Conservation (phyloP, 2,329 filamentous ascomycete genomes). For the Verticillium dahliae region DNA sequence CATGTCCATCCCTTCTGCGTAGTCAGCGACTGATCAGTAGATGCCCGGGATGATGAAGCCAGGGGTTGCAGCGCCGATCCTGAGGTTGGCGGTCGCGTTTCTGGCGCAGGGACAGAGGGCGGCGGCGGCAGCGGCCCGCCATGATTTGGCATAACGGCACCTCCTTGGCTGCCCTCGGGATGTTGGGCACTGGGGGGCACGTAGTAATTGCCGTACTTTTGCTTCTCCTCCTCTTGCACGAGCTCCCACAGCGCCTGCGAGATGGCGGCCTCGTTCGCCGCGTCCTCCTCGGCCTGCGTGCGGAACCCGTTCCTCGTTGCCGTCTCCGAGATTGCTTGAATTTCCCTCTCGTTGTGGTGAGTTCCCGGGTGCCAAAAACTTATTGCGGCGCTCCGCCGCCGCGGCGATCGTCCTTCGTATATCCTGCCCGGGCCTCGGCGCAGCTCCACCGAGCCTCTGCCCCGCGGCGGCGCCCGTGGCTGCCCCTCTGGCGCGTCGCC, state of each 20-base stretch:
- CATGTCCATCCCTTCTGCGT: slow-evolving; percentile 41
- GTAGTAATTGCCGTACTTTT: slow-evolving; percentile 48
- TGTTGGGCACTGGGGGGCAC: slow-evolving; percentile 41
- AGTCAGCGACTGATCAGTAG: not conserved
- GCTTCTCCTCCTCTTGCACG: slow-evolving; percentile 68
- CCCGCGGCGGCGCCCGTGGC: slow-evolving; percentile 46
- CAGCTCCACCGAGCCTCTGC: slow-evolving; percentile 62
- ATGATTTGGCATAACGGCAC: slow-evolving; percentile 19
- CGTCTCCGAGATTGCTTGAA: slow-evolving; percentile 55
- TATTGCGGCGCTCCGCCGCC: slow-evolving; percentile 62
- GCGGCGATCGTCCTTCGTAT: slow-evolving; percentile 66
- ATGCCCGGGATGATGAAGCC: not conserved
- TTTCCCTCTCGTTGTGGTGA: slow-evolving; percentile 57
- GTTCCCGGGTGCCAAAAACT: too few relatives aligned
- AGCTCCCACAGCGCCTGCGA: slow-evolving; percentile 80
- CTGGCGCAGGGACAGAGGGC: slow-evolving; percentile 11
- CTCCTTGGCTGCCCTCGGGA: slow-evolving; percentile 38
- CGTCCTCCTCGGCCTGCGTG: slow-evolving; percentile 80
- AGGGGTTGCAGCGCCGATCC: not conserved
- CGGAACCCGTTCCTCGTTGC: slow-evolving; percentile 68
- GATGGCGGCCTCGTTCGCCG: slow-evolving; percentile 82
- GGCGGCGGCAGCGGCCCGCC: slow-evolving; percentile 5
- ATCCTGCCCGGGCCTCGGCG: slow-evolving; percentile 49
- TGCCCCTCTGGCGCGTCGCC: slow-evolving; percentile 51
- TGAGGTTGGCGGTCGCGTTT: slow-evolving; percentile 1